Base-by-base conservation (phyloP, 2,329 filamentous ascomycete species). In the Neodidymelliopsis sp. region DNA sequence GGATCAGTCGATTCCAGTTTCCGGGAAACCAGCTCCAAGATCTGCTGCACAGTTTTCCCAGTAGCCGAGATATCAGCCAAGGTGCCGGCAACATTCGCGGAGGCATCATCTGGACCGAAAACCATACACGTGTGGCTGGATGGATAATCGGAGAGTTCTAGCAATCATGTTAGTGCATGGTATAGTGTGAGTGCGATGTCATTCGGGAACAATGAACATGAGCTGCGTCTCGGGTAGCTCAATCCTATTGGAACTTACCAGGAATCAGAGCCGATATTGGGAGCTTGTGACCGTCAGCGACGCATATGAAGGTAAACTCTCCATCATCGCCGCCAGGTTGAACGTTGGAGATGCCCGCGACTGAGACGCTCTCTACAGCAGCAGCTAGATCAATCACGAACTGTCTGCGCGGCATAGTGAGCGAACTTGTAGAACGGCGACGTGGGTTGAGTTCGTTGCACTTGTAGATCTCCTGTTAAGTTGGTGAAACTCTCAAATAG, bases 251-350 rank as follows among this genome's bases (percentile, higher is more conserved):
- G 12, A 5, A 50, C 60, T 18, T 60, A 66, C 66, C 67, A 38
- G 68, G 65, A 12, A 73, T 45, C 31, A 71, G 40, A 15, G 71
- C 75, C n/a, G 75, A 77, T 36, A 78, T 65, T 20, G 62, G 60
- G 44, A 74, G 57, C 5, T 66, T 46, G 15, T 59, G 59, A 25
- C 63, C 68, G 24, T 66, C 59, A 5, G 66, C 61, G 16, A 63
- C 45, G 24, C 73, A 72, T 30, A 65, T 77, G 67, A 93, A 88
- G 11, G 79, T 80, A 47, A 95, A 78, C 47, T 89, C 84, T 39
- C 88, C 89, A 69, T 93, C 88, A 23, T 88, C 86, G 4, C 86
- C 84, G 12, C 88, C 88, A 25, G 77, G 75, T 24, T 74, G 73
- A 18, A 96, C 74, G 24, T 77, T 66, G 36, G 73, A 73, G 36